Evolutionary conservation across 176 grass and related monocot genomes (phyloP), one percentile per base, ranked within the genome.

Genomic region (Carex parvula): DNA sequence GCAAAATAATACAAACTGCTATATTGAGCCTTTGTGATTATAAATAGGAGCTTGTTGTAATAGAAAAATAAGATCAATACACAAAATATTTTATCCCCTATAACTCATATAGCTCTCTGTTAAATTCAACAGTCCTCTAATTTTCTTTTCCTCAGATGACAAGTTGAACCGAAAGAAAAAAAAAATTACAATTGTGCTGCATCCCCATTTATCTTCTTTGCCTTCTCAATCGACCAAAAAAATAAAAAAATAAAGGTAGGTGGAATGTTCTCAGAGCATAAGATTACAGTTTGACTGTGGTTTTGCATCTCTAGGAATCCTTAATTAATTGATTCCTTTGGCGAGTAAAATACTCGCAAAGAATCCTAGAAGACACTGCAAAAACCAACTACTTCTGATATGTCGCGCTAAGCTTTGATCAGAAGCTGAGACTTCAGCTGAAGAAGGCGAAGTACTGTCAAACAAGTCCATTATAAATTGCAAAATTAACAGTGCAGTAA

Each of bases 391-490:
- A 66, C 13, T 82, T 67, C 16, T 30, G n/a, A 53, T 82, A 4
- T 6, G 12, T 30, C 5, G n/a, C 53, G 61, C 60, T 11, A 29
- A 41, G 80, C 80, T 67, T 82, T 67, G 80, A 64, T 30, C 79
- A 13, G 79, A 60, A 61, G 17, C 60, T 29, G 41, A 52, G 60
- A 41, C 20, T 63, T 65, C 41, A 63, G 53, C 79, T 46, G 79
- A 41, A 42, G 57, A 62, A 63, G 79, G 22, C 63, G 79, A 80
- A 7, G 58, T n/a, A 48, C 80, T 67, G 59, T 67, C 60, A 65
- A 44, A 50, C 10, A 44, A 58, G 58, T 79, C 9, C 52, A 57
- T 32, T 3, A 17, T 16, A 79, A 79, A 14, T 57, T 35, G 16
- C 12, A 17, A 58, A 79, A 33, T 56, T 32, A 56, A 7, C 14